phyloP scores from a whole-genome alignment of 306 rosid species.

The Acacia crassicarpa region DNA sequence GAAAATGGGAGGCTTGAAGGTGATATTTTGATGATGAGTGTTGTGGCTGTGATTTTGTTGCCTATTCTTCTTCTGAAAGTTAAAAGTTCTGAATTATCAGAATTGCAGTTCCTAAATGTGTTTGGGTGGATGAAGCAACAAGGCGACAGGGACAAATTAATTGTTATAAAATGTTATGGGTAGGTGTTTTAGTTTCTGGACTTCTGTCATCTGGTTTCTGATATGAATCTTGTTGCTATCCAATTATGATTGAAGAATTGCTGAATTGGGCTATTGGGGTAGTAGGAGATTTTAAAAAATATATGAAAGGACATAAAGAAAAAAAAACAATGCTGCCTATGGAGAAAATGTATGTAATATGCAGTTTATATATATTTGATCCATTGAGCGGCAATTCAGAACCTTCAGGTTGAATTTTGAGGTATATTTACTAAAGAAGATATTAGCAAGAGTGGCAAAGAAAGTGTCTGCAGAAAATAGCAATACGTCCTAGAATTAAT shows the following conservation, averaged over 20 bases:
- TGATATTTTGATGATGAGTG: neutral
- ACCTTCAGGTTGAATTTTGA: constrained; percentile 2
- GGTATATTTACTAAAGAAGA: neutral
- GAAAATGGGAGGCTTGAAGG: neutral
- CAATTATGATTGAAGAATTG: constrained; percentile 10
- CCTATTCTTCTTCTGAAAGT: constrained; percentile 1
- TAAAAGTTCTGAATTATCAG: neutral
- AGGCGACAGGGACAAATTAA: neutral
- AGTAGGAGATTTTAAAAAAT: neutral
- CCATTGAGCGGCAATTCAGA: neutral
- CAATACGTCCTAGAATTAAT: neutral
- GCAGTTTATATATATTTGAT: neutral
- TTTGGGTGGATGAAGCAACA: neutral
- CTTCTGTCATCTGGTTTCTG: neutral
- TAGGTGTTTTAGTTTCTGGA: neutral
- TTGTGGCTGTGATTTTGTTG: constrained; percentile 24
- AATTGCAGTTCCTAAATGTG: neutral
- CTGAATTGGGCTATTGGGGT: constrained; percentile 2
- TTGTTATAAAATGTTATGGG: neutral
- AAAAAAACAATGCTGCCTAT: neutral
- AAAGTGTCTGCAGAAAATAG: neutral
- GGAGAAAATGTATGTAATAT: neutral
- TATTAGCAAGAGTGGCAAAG: neutral
- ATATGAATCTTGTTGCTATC: neutral
- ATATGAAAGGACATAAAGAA: neutral